These are phyloP conservation scores for Bruguiera parviflora DNA, from an alignment of 345 rosid genomes.

Conservation along the genomic window DNA sequence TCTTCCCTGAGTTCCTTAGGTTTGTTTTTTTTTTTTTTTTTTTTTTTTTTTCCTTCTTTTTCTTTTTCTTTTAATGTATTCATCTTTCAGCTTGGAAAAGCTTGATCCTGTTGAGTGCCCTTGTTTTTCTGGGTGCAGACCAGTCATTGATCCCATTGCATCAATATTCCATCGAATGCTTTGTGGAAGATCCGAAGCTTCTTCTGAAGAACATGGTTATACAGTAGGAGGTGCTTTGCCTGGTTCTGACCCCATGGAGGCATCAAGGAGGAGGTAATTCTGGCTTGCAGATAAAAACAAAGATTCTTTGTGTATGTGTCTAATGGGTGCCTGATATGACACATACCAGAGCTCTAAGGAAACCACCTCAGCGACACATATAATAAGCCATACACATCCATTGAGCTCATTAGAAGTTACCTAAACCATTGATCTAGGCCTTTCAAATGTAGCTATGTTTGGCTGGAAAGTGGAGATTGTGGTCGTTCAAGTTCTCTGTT, in stretches of 20 bases:
- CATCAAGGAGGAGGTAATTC: slow-evolving; percentile 86
- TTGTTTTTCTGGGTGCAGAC: slow-evolving; percentile 40
- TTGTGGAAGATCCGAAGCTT: slow-evolving; percentile 63
- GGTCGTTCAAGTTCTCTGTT: no score
- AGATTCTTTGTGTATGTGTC: no score
- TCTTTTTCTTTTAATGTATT: background rate
- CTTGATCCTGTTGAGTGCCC: slow-evolving; percentile 3
- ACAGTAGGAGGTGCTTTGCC: slow-evolving; percentile 63
- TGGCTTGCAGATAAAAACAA: background rate
- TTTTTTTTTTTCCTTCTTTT: background rate
- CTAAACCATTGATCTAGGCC: no score
- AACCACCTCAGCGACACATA: no score
- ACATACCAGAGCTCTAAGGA: no score
- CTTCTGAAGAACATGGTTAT: slow-evolving; percentile 46
- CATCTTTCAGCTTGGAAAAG: slow-evolving; percentile 1
- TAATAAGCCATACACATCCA: no score
- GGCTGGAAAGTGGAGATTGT: no score
- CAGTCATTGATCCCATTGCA: slow-evolving; percentile 75
- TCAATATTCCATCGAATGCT: slow-evolving; percentile 73
- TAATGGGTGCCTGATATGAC: no score
- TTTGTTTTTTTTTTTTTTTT: slow-evolving; percentile 13
- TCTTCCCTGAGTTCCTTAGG: slow-evolving; percentile 90
- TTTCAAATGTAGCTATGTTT: no score
- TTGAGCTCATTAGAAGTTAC: no score
- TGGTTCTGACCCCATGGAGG: slow-evolving; percentile 91